phyloP scores from a whole-genome alignment of 305 asterid species.

The Solanum hybrid region DNA sequence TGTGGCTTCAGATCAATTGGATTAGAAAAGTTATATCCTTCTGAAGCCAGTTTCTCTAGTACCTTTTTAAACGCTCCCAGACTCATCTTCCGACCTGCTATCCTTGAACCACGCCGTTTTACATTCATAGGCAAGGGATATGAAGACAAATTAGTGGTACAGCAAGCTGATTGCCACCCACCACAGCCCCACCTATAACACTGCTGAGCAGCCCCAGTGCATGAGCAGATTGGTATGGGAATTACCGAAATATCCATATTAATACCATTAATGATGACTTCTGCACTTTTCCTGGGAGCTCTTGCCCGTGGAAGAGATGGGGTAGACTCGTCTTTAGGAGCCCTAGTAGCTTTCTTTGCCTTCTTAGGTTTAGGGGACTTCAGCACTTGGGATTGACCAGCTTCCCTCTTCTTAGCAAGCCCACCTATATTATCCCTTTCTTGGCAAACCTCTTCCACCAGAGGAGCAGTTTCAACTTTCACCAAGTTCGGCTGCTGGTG shows the following conservation, averaged over 20 bases:
- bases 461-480: conserved; percentile 28
- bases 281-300: conserved; percentile 72
- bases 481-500: conserved; percentile 31
- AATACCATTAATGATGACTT: conserved; percentile 60
- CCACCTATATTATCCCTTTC: conserved; percentile 32
- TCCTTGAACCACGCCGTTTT: conserved; percentile 81
- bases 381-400: conserved; percentile 22
- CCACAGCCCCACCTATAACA: conserved; percentile 97
- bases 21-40: conserved; percentile 62
- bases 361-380: conserved; percentile 53
- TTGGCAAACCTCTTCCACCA: conserved; percentile 31
- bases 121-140: conserved; percentile 84
- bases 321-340: conserved; percentile 32
- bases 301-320: conserved; percentile 41
- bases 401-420: conserved; percentile 47
- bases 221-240: conserved; percentile 79
- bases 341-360: conserved; percentile 44
- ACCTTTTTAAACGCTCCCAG: conserved; percentile 89
- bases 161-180: conserved; percentile 97
- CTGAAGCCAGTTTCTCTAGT: conserved; percentile 64
- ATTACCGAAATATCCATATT: conserved; percentile 67
- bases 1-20: conserved; percentile 74
- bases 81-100: conserved; percentile 94
- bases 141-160: conserved; percentile 63
- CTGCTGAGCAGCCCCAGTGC: conserved; percentile 77